Conservation (phyloP, 352 stramenopile genomes). For the Globisporangium nodosum region DNA sequence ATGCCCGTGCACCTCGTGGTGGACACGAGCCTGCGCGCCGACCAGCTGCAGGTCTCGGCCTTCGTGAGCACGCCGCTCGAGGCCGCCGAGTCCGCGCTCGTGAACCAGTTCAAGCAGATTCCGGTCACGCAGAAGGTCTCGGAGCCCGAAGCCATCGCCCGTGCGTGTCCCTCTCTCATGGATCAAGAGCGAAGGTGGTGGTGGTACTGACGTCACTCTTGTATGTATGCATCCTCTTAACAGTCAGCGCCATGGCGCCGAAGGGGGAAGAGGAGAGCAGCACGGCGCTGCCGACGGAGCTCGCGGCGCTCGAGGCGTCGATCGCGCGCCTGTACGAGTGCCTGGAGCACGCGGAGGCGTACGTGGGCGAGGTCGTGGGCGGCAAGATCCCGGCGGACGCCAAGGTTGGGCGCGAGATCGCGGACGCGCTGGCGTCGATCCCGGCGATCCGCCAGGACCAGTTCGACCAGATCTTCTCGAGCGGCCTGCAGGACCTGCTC, state of each 20-base stretch:
- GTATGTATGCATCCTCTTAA: slow-evolving; percentile 4
- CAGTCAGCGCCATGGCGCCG: slow-evolving; percentile 71
- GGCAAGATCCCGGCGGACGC: slow-evolving; percentile 68
- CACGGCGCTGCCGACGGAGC: slow-evolving; percentile 60
- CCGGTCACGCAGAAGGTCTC: slow-evolving; percentile 87
- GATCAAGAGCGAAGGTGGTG: not conserved
- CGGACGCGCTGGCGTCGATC: slow-evolving; percentile 91
- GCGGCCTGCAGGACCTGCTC: slow-evolving; percentile 96
- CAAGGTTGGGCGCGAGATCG: slow-evolving; percentile 91
- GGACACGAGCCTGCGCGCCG: slow-evolving; percentile 83
- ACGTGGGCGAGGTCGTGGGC: slow-evolving; percentile 90
- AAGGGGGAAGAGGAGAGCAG: slow-evolving; percentile 26
- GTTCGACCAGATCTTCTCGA: slow-evolving; percentile 97
- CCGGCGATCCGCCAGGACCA: slow-evolving; percentile 91
- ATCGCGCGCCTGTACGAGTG: slow-evolving; percentile 90
- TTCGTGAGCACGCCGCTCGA: slow-evolving; percentile 90
- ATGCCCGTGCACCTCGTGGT: slow-evolving; percentile 94
- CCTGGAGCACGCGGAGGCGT: slow-evolving; percentile 85
- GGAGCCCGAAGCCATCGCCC: slow-evolving; percentile 92
- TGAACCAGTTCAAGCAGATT: slow-evolving; percentile 94
- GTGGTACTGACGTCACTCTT: slow-evolving; percentile 1
- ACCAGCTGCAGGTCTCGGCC: slow-evolving; percentile 87
- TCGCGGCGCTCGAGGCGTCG: slow-evolving; percentile 61
- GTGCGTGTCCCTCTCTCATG: slow-evolving; percentile 37
- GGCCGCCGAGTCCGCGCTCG: slow-evolving; percentile 86